These are phyloP conservation scores for Eutrema japonicum DNA, from an alignment of 345 rosid genomes.

Conservation along the genomic window DNA sequence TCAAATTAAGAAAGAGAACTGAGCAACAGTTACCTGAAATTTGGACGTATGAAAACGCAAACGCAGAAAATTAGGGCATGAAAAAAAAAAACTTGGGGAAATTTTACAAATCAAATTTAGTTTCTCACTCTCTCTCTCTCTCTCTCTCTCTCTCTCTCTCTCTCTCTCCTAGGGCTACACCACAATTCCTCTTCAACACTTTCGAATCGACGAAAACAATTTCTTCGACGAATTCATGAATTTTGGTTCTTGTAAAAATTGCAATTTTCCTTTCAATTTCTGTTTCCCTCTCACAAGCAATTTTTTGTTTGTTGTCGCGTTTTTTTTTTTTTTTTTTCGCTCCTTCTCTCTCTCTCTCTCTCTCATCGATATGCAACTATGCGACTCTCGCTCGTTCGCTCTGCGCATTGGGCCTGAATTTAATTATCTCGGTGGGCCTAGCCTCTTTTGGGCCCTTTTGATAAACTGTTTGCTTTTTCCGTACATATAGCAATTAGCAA, in stretches of 20 bases:
- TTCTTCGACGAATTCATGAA: conserved; percentile 1
- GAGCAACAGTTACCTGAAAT: conserved; percentile 55
- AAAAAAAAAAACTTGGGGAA: conserved; percentile 6
- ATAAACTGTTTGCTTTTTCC: neutral
- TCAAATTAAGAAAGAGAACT: neutral
- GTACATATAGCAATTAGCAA: no score
- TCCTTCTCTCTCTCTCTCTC: conserved; percentile 8
- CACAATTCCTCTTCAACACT: neutral
- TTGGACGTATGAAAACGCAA: conserved; percentile 33
- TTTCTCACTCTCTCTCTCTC: conserved; percentile 34
- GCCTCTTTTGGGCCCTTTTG: neutral
- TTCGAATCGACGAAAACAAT: conserved; percentile 6
- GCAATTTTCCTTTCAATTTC: conserved; percentile 30
- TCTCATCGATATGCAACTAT: conserved; percentile 9
- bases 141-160: conserved; percentile 45
- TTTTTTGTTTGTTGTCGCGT: conserved; percentile 23
- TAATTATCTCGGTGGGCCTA: neutral
- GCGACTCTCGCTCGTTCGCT: conserved; percentile 9
- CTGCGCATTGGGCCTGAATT: conserved; percentile 14
- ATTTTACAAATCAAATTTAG: conserved; percentile 22
- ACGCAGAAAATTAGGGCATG: conserved; percentile 52
- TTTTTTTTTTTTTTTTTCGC: neutral
- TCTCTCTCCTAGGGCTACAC: conserved; percentile 55
- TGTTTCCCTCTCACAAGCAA: conserved; percentile 35
- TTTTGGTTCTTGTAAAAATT: neutral